Percentiles rank a stretch among this genome's conserved stretches.
phyloP scores from a whole-genome alignment of 2,329 filamentous ascomycete species.

The Bipolaris oryzae region DNA sequence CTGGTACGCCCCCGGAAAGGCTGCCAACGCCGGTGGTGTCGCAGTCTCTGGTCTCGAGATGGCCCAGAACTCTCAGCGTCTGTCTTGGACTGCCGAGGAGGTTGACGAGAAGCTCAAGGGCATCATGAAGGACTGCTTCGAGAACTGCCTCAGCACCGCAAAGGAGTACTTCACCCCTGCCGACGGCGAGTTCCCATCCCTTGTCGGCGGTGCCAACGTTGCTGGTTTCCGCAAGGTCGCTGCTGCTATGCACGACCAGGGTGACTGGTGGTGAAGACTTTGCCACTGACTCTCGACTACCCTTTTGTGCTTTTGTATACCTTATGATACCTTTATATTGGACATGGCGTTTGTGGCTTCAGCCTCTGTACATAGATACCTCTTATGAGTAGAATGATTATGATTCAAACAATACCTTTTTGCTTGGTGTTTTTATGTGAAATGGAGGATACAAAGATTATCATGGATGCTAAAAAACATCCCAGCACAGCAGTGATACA shows the following conservation, averaged over 20 bases:
- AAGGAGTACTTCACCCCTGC: slow-evolving; percentile 81
- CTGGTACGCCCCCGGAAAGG: slow-evolving; percentile 97
- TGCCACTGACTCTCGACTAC: slow-evolving; percentile 14
- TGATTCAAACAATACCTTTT: not conserved
- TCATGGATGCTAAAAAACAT: no score
- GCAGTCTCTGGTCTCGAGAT: slow-evolving; percentile 98
- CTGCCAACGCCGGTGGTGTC: slow-evolving; percentile 95
- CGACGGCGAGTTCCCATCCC: slow-evolving; percentile 84
- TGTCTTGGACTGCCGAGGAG: slow-evolving; percentile 86
- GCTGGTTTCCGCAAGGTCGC: slow-evolving; percentile 97
- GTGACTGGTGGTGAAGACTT: slow-evolving; percentile 76
- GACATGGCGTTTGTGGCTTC: slow-evolving; percentile 25
- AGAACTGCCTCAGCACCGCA: slow-evolving; percentile 85
- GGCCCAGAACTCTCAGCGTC: slow-evolving; percentile 92
- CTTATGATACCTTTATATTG: slow-evolving; percentile 28
- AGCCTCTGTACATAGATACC: slow-evolving; percentile 29
- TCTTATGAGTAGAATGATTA: slow-evolving; percentile 24
- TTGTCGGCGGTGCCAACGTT: slow-evolving; percentile 95
- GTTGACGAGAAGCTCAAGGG: slow-evolving; percentile 88
- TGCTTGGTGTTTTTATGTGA: not conserved
- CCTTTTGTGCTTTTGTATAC: slow-evolving; percentile 37
- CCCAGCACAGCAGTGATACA: no score
- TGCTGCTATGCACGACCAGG: slow-evolving; percentile 92
- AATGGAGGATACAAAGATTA: no score
- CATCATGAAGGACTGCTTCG: slow-evolving; percentile 95